These are phyloP conservation scores for Leptoxyphium fumago DNA, from an alignment of 2,329 filamentous ascomycete species.

Conservation along the genomic window DNA sequence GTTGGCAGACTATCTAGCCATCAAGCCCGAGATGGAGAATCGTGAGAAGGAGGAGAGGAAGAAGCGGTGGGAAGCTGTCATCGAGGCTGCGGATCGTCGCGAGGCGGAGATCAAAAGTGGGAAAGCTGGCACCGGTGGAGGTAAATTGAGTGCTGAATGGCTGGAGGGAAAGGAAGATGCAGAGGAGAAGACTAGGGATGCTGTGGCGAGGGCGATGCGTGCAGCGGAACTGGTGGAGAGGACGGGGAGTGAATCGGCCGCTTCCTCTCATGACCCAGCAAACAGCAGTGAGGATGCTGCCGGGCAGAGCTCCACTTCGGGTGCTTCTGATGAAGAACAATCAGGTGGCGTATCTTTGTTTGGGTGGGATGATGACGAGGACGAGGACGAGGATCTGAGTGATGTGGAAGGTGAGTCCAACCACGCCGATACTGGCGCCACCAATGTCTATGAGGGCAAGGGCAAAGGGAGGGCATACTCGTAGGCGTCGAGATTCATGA, in stretches of 20 bases:
- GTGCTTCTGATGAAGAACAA: conserved; percentile 23
- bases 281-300: conserved; percentile 16
- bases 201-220: conserved; percentile 57
- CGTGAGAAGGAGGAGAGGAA: conserved; percentile 79
- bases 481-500: too few relatives aligned
- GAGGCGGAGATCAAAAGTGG: conserved; percentile 73
- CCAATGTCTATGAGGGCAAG: conserved; percentile 25
- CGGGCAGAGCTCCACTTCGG: conserved; percentile 14
- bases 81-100: conserved; percentile 67
- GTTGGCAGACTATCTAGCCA: conserved; percentile 82
- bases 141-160: conserved; percentile 71
- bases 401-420: conserved; percentile 27
- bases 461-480: conserved; percentile 23
- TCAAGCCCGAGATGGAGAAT: conserved; percentile 94
- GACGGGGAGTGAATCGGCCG: conserved; percentile 29
- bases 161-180: conserved; percentile 89
- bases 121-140: conserved; percentile 41
- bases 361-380: conserved; percentile 65
- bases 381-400: conserved; percentile 30
- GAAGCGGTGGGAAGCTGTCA: conserved; percentile 75
- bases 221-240: conserved; percentile 37
- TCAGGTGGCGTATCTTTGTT: conserved; percentile 41
- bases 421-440: conserved; percentile 1
- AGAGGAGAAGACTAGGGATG: conserved; percentile 65
- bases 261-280: conserved; percentile 11